A percentile compares a stretch with the other conserved stretches of the same genome.
Evolutionary conservation across 495 filamentous ascomycete species (phyloP).

Genomic region (Aspergillus wentii): DNA sequence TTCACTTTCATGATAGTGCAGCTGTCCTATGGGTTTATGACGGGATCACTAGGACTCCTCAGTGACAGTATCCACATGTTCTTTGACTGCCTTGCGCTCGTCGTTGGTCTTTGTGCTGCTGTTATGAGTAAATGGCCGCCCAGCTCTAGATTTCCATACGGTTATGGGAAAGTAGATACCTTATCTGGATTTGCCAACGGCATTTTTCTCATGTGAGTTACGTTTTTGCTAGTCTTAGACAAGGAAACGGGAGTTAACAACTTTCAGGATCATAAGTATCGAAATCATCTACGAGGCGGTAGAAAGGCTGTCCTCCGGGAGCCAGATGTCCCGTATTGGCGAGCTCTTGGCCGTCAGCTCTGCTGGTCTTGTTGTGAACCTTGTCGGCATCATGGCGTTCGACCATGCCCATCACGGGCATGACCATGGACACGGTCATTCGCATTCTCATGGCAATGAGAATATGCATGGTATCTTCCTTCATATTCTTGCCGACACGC

Average conservation of each 20-base stretch:
- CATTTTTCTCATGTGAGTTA: conserved; percentile 80
- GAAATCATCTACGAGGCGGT: conserved; percentile 96
- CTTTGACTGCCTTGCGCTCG: conserved; percentile 92
- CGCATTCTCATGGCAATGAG: conserved; percentile 73
- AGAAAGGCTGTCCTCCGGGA: conserved; percentile 76
- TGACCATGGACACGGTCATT: conserved; percentile 61
- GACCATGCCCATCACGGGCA: conserved; percentile 62
- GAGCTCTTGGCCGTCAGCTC: conserved; percentile 86
- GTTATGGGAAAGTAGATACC: conserved; percentile 95
- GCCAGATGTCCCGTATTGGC: conserved; percentile 73
- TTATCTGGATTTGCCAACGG: conserved; percentile 96
- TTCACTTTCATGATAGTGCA: conserved; percentile 94
- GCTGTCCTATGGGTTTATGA: conserved; percentile 86
- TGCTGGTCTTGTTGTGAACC: conserved; percentile 80
- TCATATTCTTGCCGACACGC: conserved; percentile 90
- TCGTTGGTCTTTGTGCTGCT: conserved; percentile 88
- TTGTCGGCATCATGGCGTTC: conserved; percentile 88
- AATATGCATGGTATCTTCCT: conserved; percentile 99
- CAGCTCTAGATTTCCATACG: conserved; percentile 83
- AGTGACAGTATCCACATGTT: conserved; percentile 99
- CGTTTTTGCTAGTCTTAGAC: too few relatives aligned
- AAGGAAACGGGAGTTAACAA: conserved; percentile 30
- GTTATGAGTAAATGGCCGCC: conserved; percentile 98
- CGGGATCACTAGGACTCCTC: conserved; percentile 87
- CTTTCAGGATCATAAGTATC: conserved; percentile 76